Evolutionary conservation across 139 green algal genomes (phyloP), one percentile per base, ranked within the genome.

Genomic region (Deuterostichococcus epilithicus): DNA sequence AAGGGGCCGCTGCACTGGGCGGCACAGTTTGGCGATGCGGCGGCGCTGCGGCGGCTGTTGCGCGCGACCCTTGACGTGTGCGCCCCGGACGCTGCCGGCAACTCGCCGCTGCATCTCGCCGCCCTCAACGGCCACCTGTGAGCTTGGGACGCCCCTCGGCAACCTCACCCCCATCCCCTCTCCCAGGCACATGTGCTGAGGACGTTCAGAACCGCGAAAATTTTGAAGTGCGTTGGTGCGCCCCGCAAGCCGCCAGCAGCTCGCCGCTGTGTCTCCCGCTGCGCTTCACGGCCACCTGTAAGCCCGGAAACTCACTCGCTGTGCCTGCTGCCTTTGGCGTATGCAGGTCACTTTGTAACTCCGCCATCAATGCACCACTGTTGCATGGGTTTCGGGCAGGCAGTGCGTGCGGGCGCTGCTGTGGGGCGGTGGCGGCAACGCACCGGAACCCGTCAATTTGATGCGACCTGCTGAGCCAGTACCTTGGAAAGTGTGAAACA

Each of bases 71-170:
- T 65, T 15, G 72, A 42, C 2, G 73, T 79, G 36, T 33, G 44
- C 15, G 47, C 44, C 0, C 6, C 25, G 3, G 73, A 83, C 52
- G 2, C 13, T 1, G n/a, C 68, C 20, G 73, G 73, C 38, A 70
- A 73, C 68, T 73, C 78, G 36, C 67, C 73, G 2, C 52, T 42
- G n/a, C 73, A 83, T 42, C 68, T 73, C 0, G 78, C 78, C n/a
- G 73, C 78, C 3, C 28, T 79, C 34, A 30, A 73, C 10, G 78
- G 78, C 25, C 73, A 83, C 34, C 18, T 58, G 4, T 68, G 74
- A 65, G 78, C 59, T 34, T 18, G 26, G 10, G 20, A 8, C 25
- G 10, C 5, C 59, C 4, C 26, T 8, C 59, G 13, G 25, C 59
- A 34, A 18, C 59, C 23, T 22, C 6, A 34, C 26, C 4, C 20